These are phyloP conservation scores for Phragmites australis DNA, from an alignment of 176 grass and related monocot species.

Conservation along the genomic window DNA sequence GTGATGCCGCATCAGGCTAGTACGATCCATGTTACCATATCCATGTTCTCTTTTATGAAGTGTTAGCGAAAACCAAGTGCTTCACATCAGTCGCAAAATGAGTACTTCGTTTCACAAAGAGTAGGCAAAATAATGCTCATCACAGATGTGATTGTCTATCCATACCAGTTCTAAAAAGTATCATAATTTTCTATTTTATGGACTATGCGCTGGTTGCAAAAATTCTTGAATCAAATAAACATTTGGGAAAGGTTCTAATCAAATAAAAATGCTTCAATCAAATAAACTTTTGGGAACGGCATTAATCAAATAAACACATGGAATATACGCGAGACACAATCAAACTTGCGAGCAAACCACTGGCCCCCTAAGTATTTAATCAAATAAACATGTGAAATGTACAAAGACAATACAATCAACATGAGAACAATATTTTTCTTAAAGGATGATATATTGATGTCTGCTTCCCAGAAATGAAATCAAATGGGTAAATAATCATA, in stretches of 20 bases:
- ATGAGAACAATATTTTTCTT: not conserved
- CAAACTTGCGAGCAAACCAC: not conserved
- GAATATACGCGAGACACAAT: not conserved
- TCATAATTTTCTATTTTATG: too few relatives aligned
- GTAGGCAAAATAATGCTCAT: not conserved
- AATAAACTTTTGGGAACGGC: not conserved
- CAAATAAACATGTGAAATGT: not conserved
- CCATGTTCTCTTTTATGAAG: too few relatives aligned
- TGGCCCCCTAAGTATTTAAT: not conserved
- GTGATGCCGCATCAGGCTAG: not conserved
- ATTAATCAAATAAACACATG: not conserved
- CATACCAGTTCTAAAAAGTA: too few relatives aligned
- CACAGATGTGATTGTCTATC: not conserved
- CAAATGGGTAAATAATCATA: not conserved
- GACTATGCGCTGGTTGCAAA: too few relatives aligned
- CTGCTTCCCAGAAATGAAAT: not conserved
- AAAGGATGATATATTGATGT: not conserved
- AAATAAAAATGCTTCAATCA: not conserved
- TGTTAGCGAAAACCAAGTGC: too few relatives aligned
- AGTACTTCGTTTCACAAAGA: too few relatives aligned
- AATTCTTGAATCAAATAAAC: too few relatives aligned
- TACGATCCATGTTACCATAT: not conserved
- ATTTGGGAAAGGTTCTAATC: too few relatives aligned
- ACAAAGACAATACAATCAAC: not conserved
- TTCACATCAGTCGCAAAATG: too few relatives aligned